Evolutionary conservation across 345 rosid species (phyloP), one percentile per base, ranked within the genome.

Genomic region (Arabidopsis arenosa): DNA sequence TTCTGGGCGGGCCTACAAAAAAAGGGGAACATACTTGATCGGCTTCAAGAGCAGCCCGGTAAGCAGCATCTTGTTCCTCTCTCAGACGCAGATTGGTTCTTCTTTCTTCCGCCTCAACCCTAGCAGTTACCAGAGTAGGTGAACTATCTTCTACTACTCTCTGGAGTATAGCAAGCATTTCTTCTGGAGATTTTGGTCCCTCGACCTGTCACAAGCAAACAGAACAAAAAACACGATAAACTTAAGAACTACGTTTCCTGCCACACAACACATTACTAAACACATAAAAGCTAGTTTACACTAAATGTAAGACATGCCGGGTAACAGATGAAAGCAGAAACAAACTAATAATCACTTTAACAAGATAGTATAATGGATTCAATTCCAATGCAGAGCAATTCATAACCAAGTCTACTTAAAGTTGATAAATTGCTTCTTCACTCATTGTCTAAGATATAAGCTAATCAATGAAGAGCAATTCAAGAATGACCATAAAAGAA

Each of bases 61-160:
- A 96, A 62, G 98, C 99, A 63, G 96, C 95, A 84, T 96, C 98
- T 76, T 96, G 99, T 82, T 96, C 99, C 85, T 93, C 99, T 82
- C 99, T 88, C 47, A 96, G 81, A 5, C 83, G 93, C 82, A 83
- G 14, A 81, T 85, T 91, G 69, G 51, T 87, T 79, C 88, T 93
- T 83, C 99, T 89, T 85, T 96, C 98, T 77, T 96, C 99, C 0
- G 97, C 94, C 66, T 96, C 98, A 37, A 86, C 84, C 70, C 99
- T 91, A 58, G 96, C 95, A 5, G 97, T 83, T 76, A 86, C 84
- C 72, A 96, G 91, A 77, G 85, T 93, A 3, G 96, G 85, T 53
- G 90, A 87, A 81, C 99, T 93, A 84, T 96, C 98, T 85, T 93
- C 99, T n/a, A 86, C 85, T 28, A 96, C 95, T 83, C 87, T 91